Base-by-base conservation (phyloP, 495 filamentous ascomycete genomes). In the Hypoxylon lienhwacheense region DNA sequence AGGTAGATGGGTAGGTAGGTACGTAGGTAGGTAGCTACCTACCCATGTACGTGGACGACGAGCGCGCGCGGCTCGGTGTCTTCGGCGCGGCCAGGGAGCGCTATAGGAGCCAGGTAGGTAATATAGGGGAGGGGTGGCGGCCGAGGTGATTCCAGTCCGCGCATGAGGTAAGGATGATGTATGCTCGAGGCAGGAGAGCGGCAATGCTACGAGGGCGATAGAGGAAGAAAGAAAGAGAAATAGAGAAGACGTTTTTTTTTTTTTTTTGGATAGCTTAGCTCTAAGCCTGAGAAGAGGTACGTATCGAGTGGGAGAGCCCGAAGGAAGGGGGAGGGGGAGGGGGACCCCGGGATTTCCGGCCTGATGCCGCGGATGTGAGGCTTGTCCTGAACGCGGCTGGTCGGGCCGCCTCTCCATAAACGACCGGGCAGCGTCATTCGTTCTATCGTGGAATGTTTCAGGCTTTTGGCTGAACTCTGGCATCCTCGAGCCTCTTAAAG, bases 401-500 rank as follows among this genome's bases (percentile, higher is more conserved):
- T 19, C 58, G 58, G 58, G 47, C 58, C 58, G 58, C 11, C 48
- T 55, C 42, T 56, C 58, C 58, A 61, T 61, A 61, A 61, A 55
- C 25, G 58, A 31, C 47, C 58, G 51, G 47, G 14, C 47, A 52
- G 14, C 31, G 39, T 55, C 52, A 16, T 47, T n/a, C 51, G 39
- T 41, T 52, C 12, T 44, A 41, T 55, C 47, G 26, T 46, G 8
- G 33, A 46, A 16, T 34, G 29, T 55, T 55, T 47, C 31, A 36
- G 58, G 31, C 52, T 61, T 61, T 61, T 61, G 58, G 58, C 58
- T 61, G 58, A 61, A 55, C 37, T 61, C 58, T 16, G 6, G 45
- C n/a, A n/a, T n/a, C n/a, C n/a, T 40, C 33, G 25, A 20, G 40
- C 24, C 35, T 48, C 50, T 34, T 36, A 42, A 26, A 22, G 53